phyloP scores from a whole-genome alignment of 345 rosid genomes.

The Angophora floribunda region DNA sequence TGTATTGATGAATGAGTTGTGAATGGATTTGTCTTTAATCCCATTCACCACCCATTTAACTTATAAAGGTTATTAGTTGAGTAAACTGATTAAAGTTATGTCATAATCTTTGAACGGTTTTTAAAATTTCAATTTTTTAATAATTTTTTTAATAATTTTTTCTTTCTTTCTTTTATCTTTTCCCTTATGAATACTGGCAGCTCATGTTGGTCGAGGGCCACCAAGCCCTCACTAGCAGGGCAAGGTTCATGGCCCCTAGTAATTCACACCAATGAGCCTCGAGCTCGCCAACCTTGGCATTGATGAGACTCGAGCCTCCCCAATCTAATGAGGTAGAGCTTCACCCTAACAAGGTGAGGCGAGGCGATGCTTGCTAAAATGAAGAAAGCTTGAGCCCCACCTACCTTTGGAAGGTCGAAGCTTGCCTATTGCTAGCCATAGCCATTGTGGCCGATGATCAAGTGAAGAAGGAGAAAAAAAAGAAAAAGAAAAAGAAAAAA shows the following conservation, averaged over 20 bases:
- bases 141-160: too few species aligned
- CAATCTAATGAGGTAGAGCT: accelerated
- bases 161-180: too few species aligned
- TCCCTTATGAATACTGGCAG: accelerated
- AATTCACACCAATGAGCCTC: accelerated
- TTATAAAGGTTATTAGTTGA: accelerated
- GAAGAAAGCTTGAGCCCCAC: accelerated
- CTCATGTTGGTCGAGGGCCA: accelerated
- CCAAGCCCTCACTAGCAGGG: accelerated
- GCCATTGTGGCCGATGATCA: accelerated
- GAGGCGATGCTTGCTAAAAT: accelerated
- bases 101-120: too few species aligned
- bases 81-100: accelerated
- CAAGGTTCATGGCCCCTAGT: accelerated
- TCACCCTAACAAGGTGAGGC: too few species aligned
- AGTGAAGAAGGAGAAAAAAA: not conserved
- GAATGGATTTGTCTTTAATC: too few species aligned
- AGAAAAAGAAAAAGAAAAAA: too few species aligned
- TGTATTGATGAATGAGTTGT: accelerated
- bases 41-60: not conserved
- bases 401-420: accelerated
- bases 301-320: accelerated
- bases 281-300: accelerated
- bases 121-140: accelerated
- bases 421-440: accelerated